Conservation (phyloP, 495 filamentous ascomycete genomes). For the Cercophora scortea region DNA sequence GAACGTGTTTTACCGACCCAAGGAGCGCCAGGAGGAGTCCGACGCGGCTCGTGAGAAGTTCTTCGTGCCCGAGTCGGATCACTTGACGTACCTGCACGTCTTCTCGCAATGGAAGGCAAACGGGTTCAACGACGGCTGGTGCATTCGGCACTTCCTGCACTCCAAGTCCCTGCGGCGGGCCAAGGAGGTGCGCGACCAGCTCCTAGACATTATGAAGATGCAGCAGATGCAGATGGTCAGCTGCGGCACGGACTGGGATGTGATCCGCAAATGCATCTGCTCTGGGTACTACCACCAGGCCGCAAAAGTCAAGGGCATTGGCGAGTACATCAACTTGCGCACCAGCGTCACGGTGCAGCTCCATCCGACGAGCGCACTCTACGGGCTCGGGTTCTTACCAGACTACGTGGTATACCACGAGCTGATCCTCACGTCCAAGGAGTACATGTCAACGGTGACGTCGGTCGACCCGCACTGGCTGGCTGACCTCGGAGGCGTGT, state of each 20-base stretch:
- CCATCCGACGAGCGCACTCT: constrained; percentile 88
- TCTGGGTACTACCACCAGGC: constrained; percentile 97
- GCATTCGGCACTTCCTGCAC: constrained; percentile 84
- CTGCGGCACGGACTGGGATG: constrained; percentile 95
- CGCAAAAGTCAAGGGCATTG: constrained; percentile 93
- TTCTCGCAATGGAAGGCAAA: constrained; percentile 94
- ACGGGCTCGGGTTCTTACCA: constrained; percentile 85
- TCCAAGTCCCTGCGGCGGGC: constrained; percentile 84
- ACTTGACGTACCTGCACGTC: constrained; percentile 91
- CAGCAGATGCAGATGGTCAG: constrained; percentile 83
- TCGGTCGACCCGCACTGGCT: constrained; percentile 97
- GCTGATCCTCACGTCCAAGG: constrained; percentile 90
- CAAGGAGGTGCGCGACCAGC: constrained; percentile 88
- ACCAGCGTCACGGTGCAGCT: constrained; percentile 90
- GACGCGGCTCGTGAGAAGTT: constrained; percentile 97
- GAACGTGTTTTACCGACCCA: constrained; percentile 93
- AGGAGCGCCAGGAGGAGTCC: constrained; percentile 93
- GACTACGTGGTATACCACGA: constrained; percentile 99
- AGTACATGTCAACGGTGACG: constrained; percentile 98
- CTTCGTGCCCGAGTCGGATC: constrained; percentile 95
- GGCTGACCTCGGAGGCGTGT: constrained; percentile 95
- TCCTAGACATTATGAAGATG: constrained; percentile 89
- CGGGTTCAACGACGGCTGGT: constrained; percentile 87
- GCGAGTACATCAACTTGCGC: constrained; percentile 93
- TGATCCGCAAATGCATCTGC: constrained; percentile 93